Conservation (phyloP, 2,329 filamentous ascomycete genomes). For the Cephalotrichum gorgonifer region DNA sequence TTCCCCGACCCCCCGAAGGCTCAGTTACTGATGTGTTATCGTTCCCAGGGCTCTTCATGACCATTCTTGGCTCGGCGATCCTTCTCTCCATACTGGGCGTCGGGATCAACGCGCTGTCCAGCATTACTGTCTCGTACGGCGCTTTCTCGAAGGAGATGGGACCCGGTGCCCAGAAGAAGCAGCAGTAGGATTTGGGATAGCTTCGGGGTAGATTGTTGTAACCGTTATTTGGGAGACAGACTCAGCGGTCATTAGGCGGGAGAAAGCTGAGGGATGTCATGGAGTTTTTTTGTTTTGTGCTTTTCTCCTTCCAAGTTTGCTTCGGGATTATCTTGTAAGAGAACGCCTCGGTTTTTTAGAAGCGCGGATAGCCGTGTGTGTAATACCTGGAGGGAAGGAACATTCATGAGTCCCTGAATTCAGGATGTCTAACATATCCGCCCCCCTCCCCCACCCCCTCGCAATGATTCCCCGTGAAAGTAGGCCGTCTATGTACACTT, state of each 20-base stretch:
- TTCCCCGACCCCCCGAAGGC: neutral
- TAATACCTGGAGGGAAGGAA: no score
- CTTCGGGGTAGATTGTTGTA: neutral
- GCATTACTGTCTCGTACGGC: conserved; percentile 81
- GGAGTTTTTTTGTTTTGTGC: conserved; percentile 1
- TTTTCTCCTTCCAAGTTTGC: neutral
- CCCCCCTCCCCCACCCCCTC: neutral
- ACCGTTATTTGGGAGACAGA: no score
- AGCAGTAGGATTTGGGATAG: conserved; percentile 9
- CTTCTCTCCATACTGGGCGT: conserved; percentile 70
- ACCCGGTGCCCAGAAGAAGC: conserved; percentile 77
- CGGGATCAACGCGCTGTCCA: conserved; percentile 65
- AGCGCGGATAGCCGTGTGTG: neutral
- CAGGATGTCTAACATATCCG: neutral
- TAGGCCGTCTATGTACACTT: neutral
- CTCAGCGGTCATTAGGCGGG: no score
- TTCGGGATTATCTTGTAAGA: conserved; percentile 7
- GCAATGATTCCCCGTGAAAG: no score
- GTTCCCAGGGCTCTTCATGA: conserved; percentile 74
- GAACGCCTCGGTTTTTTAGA: neutral
- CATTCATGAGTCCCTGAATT: no score
- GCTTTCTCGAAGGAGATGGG: conserved; percentile 96
- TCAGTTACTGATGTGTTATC: neutral
- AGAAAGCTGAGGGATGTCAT: neutral
- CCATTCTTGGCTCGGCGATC: conserved; percentile 57